Conservation (phyloP, 2,329 filamentous ascomycete genomes). For the Aspergillus awamori region DNA sequence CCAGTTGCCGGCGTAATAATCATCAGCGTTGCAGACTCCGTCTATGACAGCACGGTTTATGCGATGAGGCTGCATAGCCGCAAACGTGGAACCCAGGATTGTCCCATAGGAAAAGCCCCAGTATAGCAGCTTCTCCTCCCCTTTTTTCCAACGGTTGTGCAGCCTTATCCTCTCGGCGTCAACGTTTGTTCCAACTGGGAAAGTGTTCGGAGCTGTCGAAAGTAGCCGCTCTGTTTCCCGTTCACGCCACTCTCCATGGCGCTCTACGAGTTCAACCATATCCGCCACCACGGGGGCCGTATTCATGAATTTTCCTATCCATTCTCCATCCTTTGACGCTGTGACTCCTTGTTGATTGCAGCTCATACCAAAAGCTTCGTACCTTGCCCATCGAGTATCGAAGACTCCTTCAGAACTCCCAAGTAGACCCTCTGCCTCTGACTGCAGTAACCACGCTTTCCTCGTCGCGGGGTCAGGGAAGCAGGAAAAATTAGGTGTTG, state of each 20-base stretch:
- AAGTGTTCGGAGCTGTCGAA: neutral
- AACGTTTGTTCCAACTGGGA: neutral
- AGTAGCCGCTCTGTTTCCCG: neutral
- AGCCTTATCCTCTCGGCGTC: neutral
- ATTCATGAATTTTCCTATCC: slow-evolving; percentile 5
- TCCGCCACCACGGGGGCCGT: slow-evolving; percentile 8
- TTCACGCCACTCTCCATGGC: slow-evolving; percentile 12
- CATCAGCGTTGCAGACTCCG: slow-evolving; percentile 3
- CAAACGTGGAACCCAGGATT: slow-evolving; percentile 3
- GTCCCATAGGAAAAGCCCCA: slow-evolving; percentile 10
- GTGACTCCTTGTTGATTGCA: neutral
- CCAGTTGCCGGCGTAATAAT: slow-evolving; percentile 6
- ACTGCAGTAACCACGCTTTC: neutral
- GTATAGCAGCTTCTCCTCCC: slow-evolving; percentile 10
- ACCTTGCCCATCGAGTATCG: slow-evolving; percentile 6
- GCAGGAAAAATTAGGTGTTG: slow-evolving; percentile 4
- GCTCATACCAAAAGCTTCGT: neutral
- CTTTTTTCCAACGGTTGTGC: slow-evolving; percentile 3
- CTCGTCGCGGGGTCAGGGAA: neutral
- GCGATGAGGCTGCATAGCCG: slow-evolving; percentile 11
- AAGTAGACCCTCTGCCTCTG: neutral
- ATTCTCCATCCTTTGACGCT: neutral
- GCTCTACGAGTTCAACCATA: slow-evolving; percentile 11
- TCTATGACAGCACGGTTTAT: slow-evolving; percentile 6
- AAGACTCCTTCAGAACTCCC: slow-evolving; percentile 3